Evolutionary conservation across 306 rosid genomes (phyloP), one percentile per base, ranked within the genome.

Genomic region (Vicia sativa): DNA sequence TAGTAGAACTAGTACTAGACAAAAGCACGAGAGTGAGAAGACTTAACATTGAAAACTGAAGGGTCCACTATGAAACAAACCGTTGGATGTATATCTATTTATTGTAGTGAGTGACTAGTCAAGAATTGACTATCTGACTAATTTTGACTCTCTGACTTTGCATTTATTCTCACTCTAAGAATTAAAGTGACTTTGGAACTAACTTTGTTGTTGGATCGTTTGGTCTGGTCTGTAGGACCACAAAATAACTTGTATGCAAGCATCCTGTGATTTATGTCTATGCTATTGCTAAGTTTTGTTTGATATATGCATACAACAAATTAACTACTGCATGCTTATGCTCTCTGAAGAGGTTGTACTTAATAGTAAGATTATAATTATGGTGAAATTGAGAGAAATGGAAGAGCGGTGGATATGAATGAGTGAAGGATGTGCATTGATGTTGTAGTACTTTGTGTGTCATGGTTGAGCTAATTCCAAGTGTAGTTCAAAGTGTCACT

Each of bases 111-210:
- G 62, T 75, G 78, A 75, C 72, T 41, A 35, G 78, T 75, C 84
- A 75, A 75, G 35, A 76, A 53, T 74, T 77, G 82, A 81, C 86
- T 73, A 53, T 54, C 82, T 74, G 85, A 81, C 86, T 46, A 28
- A 19, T 11, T 8, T 81, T 81, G 86, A 81, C 86, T 53, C 57
- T 74, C 82, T 69, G 74, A 70, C 85, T 73, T 18, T 15, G 68
- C 75, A 74, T 81, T 81, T 65, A 77, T 81, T 74, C 54, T 61
- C 58, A 52, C 53, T 65, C 49, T 43, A 3, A 3, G n/a, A 55
- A 37, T 65, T 63, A 58, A 39, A 58, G 69, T 3, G 60, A 70
- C 72, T 65, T 64, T 3, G 52, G 42, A 81, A 65, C 82, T 53
- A 81, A 81, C 77, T 57, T n/a, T 26, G 9, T 81, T 74, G 76